Percentiles rank a stretch among this genome's conserved stretches.
Evolutionary conservation across 2,329 filamentous ascomycete genomes (phyloP).

Genomic region (Fusarium drepaniforme): DNA sequence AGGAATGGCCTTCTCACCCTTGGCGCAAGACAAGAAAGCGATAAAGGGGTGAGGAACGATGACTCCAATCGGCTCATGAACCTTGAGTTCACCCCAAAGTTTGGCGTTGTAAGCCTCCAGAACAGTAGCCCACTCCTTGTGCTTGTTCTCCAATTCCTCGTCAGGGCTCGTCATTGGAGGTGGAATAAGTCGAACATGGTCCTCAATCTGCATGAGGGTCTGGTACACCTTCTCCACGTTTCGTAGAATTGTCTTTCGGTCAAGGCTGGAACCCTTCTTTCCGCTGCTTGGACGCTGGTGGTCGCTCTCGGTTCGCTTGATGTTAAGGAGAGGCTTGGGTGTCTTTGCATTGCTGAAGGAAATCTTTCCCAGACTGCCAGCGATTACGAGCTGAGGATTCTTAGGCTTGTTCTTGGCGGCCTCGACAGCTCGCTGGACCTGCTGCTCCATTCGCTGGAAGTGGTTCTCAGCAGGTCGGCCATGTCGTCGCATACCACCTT

Average conservation of each 20-base stretch:
- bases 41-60: slow-evolving; percentile 93
- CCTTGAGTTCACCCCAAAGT: slow-evolving; percentile 89
- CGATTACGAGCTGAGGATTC: slow-evolving; percentile 96
- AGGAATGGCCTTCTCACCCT: slow-evolving; percentile 96
- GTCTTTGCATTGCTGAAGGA: slow-evolving; percentile 99
- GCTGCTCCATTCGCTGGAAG: slow-evolving; percentile 98
- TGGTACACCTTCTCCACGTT: slow-evolving; percentile 92
- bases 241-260: slow-evolving; percentile 84
- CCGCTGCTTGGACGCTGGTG: slow-evolving; percentile 64
- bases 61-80: slow-evolving; percentile 88
- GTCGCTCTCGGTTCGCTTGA: slow-evolving; percentile 86
- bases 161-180: slow-evolving; percentile 69
- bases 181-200: slow-evolving; percentile 87
- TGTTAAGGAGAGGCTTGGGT: slow-evolving; percentile 92
- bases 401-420: slow-evolving; percentile 98
- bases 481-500: slow-evolving; percentile 80
- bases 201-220: slow-evolving; percentile 92
- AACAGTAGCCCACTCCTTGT: slow-evolving; percentile 76
- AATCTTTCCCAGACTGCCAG: slow-evolving; percentile 96
- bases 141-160: slow-evolving; percentile 76
- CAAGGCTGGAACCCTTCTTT: slow-evolving; percentile 67
- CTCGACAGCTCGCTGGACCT: slow-evolving; percentile 96
- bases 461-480: slow-evolving; percentile 93
- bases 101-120: slow-evolving; percentile 79
- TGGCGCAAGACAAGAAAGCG: slow-evolving; percentile 91